Percentiles rank a stretch among this genome's conserved stretches.
Conservation (phyloP, 441 rosid species). For the Mallotus japonicus region DNA sequence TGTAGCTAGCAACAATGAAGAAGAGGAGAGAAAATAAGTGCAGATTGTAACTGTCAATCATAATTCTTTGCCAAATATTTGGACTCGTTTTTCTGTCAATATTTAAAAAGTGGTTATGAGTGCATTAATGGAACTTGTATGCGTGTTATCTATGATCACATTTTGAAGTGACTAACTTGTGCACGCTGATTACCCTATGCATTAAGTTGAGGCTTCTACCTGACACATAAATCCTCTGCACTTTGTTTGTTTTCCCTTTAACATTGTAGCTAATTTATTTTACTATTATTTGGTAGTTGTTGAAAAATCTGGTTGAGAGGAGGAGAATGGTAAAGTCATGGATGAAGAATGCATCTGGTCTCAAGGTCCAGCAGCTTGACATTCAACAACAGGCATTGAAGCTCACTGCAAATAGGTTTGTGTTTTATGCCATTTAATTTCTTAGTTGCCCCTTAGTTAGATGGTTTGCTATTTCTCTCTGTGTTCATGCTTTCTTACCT, state of each 20-base stretch:
- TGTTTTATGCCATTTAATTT: conserved; percentile 10
- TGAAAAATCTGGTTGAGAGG: conserved; percentile 79
- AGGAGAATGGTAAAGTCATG: conserved; percentile 76
- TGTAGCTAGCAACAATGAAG: not conserved
- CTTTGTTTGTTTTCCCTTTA: not conserved
- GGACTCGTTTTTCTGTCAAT: not conserved
- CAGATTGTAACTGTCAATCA: not conserved
- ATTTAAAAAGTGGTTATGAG: not conserved
- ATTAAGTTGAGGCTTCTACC: conserved; percentile 7
- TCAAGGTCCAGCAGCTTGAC: conserved; percentile 79
- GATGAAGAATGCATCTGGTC: conserved; percentile 84
- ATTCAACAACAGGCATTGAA: conserved; percentile 96
- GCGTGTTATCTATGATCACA: not conserved
- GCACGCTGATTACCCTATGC: not conserved
- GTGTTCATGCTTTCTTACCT: conserved; percentile 14
- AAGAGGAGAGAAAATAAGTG: too few species aligned
- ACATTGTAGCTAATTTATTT: conserved; percentile 21
- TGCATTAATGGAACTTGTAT: not conserved
- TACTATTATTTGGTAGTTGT: conserved; percentile 57
- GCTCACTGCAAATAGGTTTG: conserved; percentile 94
- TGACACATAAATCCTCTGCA: not conserved
- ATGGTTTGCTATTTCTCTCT: conserved; percentile 12
- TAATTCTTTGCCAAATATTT: too few species aligned
- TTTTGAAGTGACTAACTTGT: not conserved
- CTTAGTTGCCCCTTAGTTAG: conserved; percentile 10